Evolutionary conservation across 192 early-diverging fungal genomes (phyloP).

Genomic region (Coemansia asiatica): DNA sequence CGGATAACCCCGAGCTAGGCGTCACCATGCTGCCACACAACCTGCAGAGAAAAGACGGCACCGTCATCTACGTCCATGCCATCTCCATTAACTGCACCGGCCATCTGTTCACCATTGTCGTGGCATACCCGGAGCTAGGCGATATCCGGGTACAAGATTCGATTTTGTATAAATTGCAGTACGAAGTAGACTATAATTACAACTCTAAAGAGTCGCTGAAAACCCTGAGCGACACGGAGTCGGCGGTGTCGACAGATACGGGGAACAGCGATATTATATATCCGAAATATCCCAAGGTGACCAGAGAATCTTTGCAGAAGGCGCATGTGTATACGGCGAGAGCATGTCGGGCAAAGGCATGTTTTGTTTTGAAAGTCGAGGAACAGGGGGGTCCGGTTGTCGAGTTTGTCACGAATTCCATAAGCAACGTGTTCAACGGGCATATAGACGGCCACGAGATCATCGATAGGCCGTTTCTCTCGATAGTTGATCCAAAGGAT

Average conservation of each 20-base stretch:
- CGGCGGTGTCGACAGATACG: neutral
- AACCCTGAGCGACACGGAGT: neutral
- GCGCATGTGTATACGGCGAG: conserved; percentile 46
- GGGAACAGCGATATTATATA: conserved; percentile 13
- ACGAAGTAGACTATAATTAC: conserved; percentile 23
- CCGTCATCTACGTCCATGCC: conserved; percentile 24
- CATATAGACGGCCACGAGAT: conserved; percentile 42
- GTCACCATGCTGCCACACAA: conserved; percentile 50
- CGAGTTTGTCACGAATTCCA: conserved; percentile 45
- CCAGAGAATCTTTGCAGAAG: conserved; percentile 30
- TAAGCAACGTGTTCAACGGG: conserved; percentile 32
- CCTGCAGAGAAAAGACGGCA: conserved; percentile 23
- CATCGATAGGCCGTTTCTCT: conserved; percentile 31
- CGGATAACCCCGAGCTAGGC: conserved; percentile 47
- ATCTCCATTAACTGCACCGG: conserved; percentile 46
- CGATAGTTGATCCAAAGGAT: conserved; percentile 27
- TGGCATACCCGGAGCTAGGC: conserved; percentile 37
- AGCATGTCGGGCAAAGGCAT: conserved; percentile 38
- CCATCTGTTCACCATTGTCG: conserved; percentile 34
- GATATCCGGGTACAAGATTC: conserved; percentile 26
- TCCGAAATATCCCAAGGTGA: conserved; percentile 16
- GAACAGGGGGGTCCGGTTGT: conserved; percentile 25
- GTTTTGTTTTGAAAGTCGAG: conserved; percentile 25
- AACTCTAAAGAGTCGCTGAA: neutral
- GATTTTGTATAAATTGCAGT: conserved; percentile 42